These are phyloP conservation scores for Eutypa lata DNA, from an alignment of 2,329 filamentous ascomycete genomes.

Conservation along the genomic window DNA sequence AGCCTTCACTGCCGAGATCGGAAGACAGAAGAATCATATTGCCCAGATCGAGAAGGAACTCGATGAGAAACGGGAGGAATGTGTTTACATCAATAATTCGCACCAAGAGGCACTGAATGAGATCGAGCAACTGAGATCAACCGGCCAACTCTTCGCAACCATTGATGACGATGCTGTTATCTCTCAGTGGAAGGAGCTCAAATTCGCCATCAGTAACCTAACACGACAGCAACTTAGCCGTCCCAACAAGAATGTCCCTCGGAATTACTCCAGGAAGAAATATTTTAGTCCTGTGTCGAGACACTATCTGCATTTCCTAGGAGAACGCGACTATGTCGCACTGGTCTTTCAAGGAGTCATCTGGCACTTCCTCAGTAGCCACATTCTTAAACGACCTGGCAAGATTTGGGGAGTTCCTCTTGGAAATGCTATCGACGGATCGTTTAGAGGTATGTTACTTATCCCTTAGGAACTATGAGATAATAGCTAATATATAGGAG, in stretches of 20 bases:
- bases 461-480: background rate
- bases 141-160: background rate
- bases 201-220: background rate
- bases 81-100: background rate
- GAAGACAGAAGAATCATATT: background rate
- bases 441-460: background rate
- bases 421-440: background rate
- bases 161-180: background rate
- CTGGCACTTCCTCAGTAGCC: slow-evolving; percentile 2
- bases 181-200: background rate
- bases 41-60: background rate
- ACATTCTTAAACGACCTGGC: slow-evolving; percentile 1
- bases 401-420: background rate
- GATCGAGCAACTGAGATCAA: background rate
- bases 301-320: background rate
- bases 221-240: background rate
- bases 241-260: background rate
- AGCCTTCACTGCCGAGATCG: background rate
- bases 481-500: background rate
- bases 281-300: background rate
- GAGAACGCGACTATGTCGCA: background rate
- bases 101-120: background rate
- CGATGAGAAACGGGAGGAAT: background rate
- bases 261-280: background rate
- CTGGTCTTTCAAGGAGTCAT: slow-evolving; percentile 1